A percentile compares a stretch with the other conserved stretches of the same genome.
These are phyloP conservation scores for Blepharisma japonicum DNA, from an alignment of 73 alveolate genomes.

Conservation along the genomic window DNA sequence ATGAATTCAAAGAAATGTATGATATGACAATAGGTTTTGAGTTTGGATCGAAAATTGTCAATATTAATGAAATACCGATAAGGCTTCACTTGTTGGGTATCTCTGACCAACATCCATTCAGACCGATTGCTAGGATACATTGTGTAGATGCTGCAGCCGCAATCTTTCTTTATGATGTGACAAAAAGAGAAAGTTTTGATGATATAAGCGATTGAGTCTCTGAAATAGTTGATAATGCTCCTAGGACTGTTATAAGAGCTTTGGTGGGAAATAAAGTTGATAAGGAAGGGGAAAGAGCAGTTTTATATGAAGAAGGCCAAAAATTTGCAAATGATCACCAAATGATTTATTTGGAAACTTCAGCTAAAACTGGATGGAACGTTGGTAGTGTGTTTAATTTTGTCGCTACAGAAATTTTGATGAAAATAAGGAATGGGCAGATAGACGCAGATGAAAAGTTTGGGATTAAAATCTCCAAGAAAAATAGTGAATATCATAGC, in stretches of 20 bases:
- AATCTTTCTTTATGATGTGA: slow-evolving; percentile 73
- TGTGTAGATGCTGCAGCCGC: slow-evolving; percentile 79
- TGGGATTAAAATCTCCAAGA: slow-evolving; percentile 39
- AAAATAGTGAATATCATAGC: too few species aligned
- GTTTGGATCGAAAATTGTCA: slow-evolving; percentile 53
- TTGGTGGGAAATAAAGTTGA: slow-evolving; percentile 53
- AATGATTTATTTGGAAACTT: slow-evolving; percentile 73
- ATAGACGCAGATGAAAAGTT: slow-evolving; percentile 30
- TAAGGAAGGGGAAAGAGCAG: slow-evolving; percentile 56
- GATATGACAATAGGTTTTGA: slow-evolving; percentile 63
- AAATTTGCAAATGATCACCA: slow-evolving; percentile 65
- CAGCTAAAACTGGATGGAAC: slow-evolving; percentile 69
- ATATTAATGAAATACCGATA: slow-evolving; percentile 44
- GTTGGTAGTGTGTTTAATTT: slow-evolving; percentile 39
- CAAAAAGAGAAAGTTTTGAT: slow-evolving; percentile 63
- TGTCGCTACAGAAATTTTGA: neutral
- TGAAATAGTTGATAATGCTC: slow-evolving; percentile 55
- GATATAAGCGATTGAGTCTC: slow-evolving; percentile 59
- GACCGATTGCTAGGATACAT: slow-evolving; percentile 71
- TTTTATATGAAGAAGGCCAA: slow-evolving; percentile 65
- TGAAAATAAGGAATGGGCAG: neutral
- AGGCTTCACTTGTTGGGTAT: slow-evolving; percentile 84
- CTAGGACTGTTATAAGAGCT: slow-evolving; percentile 23
- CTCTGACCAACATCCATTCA: slow-evolving; percentile 82
- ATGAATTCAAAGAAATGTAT: slow-evolving; percentile 53